Evolutionary conservation across 2,329 filamentous ascomycete species (phyloP), one percentile per base, ranked within the genome.

Genomic region (Penicillium hordei): DNA sequence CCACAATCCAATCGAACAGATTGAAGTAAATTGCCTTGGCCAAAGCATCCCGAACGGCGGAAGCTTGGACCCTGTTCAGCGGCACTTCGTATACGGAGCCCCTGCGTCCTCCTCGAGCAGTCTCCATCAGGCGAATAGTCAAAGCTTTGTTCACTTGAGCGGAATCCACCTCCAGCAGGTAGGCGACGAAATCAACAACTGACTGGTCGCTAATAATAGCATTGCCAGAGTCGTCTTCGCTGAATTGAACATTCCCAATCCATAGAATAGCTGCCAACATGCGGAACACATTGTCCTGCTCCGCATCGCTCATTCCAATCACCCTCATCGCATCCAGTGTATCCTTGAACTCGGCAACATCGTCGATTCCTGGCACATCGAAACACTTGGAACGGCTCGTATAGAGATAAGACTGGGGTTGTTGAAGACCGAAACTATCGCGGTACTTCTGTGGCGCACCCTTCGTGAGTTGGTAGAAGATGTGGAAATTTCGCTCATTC

Each of bases 381-480:
- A 91, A 89, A 72, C 94, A 99, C 79, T 96, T 96, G 58, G 93
- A 96, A 65, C 86, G 87, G 76, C 91, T 97, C 17, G 93, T 96
- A 74, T 99, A 99, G 25, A 90, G 79, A 75, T 99, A 99, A 34
- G 92, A 91, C 70, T 96, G 90, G 25, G 94, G 94, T 67, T 89
- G 89, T 74, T 97, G 93, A 21, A 99, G 82, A 50, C 94, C 94
- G 71, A 91, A 97, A n/a, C 82, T 87, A 69, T 94, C 87, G 73
- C 91, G 84, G 76, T 97, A 95, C 58, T 89, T 86, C 65, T 89
- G 83, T n/a, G 92, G 89, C 10, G 93, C 93, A 4, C 90, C 92
- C 78, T 97, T 99, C 46, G 94, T 91, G 76, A 97, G 97, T 76
- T 99, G 94, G 78, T 99, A 99, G 76, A 99, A 99, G 70, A 99